A percentile compares a stretch with the other conserved stretches of the same genome.
phyloP scores from a whole-genome alignment of 2,329 filamentous ascomycete species.

The Penicillium sp. region DNA sequence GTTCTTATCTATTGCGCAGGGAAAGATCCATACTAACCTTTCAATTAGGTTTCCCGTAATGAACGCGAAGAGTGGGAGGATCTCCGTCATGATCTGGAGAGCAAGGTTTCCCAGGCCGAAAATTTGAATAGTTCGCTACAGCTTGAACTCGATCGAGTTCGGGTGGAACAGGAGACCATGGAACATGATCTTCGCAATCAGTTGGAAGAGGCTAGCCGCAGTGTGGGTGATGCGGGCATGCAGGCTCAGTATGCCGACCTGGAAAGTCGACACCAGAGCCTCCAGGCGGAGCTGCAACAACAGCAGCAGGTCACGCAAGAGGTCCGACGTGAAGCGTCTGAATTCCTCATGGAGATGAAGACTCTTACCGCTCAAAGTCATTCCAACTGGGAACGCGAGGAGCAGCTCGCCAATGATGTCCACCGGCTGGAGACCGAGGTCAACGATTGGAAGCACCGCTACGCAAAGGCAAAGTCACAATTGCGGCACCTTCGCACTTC shows the following conservation, averaged over 20 bases:
- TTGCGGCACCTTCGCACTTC: slow-evolving; percentile 79
- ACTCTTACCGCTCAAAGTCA: slow-evolving; percentile 79
- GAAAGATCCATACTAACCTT: slow-evolving; percentile 7
- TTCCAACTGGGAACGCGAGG: slow-evolving; percentile 78
- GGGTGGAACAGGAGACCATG: slow-evolving; percentile 68
- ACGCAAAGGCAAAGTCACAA: slow-evolving; percentile 86
- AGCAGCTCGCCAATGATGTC: slow-evolving; percentile 75
- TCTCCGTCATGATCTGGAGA: slow-evolving; percentile 69
- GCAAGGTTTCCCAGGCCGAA: slow-evolving; percentile 73
- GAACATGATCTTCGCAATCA: slow-evolving; percentile 67
- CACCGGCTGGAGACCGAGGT: slow-evolving; percentile 79
- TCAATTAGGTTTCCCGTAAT: slow-evolving; percentile 51
- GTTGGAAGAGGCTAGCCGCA: slow-evolving; percentile 52
- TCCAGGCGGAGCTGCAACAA: slow-evolving; percentile 67
- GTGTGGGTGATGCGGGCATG: slow-evolving; percentile 57
- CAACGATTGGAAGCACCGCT: slow-evolving; percentile 87
- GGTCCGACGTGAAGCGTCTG: slow-evolving; percentile 80
- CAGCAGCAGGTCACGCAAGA: slow-evolving; percentile 86
- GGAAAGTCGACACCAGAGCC: slow-evolving; percentile 67
- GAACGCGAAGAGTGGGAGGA: slow-evolving; percentile 74
- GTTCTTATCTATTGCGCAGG: too few species aligned
- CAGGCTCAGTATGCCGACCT: slow-evolving; percentile 62
- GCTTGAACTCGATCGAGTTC: slow-evolving; percentile 75
- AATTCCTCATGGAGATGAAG: slow-evolving; percentile 88
- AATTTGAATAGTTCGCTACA: slow-evolving; percentile 79